Base-by-base conservation (phyloP, 345 rosid genomes). In the Sapria himalayana region DNA sequence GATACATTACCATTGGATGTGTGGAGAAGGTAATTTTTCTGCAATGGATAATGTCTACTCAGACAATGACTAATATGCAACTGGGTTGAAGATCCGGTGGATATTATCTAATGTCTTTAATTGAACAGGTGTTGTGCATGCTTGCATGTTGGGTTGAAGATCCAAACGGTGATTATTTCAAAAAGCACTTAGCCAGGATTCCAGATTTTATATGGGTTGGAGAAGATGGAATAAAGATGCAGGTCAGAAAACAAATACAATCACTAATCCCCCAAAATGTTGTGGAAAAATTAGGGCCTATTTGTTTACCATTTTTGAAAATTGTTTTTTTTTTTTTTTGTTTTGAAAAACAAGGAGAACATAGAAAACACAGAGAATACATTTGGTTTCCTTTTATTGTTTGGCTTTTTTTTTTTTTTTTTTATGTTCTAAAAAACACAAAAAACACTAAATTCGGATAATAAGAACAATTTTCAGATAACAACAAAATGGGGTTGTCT, bases 71-170 rank as follows among this genome's bases (percentile, higher is more conserved):
- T n/a, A n/a, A n/a, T n/a, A n/a, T n/a, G n/a, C n/a, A n/a, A n/a
- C n/a, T n/a, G n/a, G n/a, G n/a, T n/a, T n/a, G n/a, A n/a, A n/a
- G n/a, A n/a, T n/a, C n/a, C n/a, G n/a, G n/a, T n/a, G n/a, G n/a
- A n/a, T n/a, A n/a, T n/a, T n/a, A n/a, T n/a, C n/a, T n/a, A n/a
- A n/a, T n/a, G n/a, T 14, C 19, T 19, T 25, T 11, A 21, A 45
- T 33, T 42, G 13, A 31, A 18, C 32, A 71, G 74, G 57, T 58
- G 10, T 24, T 76, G 3, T 60, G 73, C 38, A 72, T 63, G 75
- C 65, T 78, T 23, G 66, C 81, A 50, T 78, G 81, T 20, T 74
- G 81, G 85, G 70, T 56, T 21, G 84, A 78, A 60, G 71, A 78
- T 58, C 73, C 80, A 1, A 25, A 78, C 2, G 69, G 84, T 6